Base-by-base conservation (phyloP, 345 rosid species). In the Psidium friedrichsthalianum region DNA sequence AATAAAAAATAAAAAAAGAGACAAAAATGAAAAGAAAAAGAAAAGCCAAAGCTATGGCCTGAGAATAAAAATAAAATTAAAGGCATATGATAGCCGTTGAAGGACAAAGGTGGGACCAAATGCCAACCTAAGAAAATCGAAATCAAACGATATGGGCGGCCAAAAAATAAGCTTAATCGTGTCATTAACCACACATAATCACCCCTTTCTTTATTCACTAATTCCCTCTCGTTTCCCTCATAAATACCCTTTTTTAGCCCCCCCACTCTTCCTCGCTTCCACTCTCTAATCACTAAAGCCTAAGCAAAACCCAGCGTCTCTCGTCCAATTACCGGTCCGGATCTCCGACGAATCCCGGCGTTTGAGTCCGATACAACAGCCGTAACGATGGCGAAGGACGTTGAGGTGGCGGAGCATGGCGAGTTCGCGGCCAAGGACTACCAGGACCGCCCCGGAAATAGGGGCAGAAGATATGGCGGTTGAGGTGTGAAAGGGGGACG, bases 361-460 rank as follows among this genome's bases (percentile, higher is more conserved):
- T 51, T 51, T 51, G 52, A 51, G 11, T 51, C 52, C 14, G 52
- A 11, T 51, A 51, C 3, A 3, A 3, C 52, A 11, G 52, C 52
- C 52, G 52, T 51, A 10, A 51, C 52, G 74, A 86, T 87, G 88
- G 57, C 86, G 0, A 87, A 84, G 74, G 88, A 84, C 36, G 83
- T 88, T 14, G 96, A 94, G 64, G 94, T 85, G 51, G 64, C 74
- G 5, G 92, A 91, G 84, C 85, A 58, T 15, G 92, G 87, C 12
- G 94, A 91, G 36, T 92, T 89, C 92, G 85, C 91, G 1, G 91
- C 87, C 42, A 94, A 91, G 90, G 98, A 42, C 44, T 42, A 42
- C 44, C 44, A 42, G 44, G 44, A 42, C 44, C 44, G 6, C 44
- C 44, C 44, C 44, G n/a, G n/a, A n/a, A n/a, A n/a, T n/a, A n/a